Evolutionary conservation across 495 filamentous ascomycete genomes (phyloP), one percentile per base, ranked within the genome.

Genomic region (Xylaria sp.): DNA sequence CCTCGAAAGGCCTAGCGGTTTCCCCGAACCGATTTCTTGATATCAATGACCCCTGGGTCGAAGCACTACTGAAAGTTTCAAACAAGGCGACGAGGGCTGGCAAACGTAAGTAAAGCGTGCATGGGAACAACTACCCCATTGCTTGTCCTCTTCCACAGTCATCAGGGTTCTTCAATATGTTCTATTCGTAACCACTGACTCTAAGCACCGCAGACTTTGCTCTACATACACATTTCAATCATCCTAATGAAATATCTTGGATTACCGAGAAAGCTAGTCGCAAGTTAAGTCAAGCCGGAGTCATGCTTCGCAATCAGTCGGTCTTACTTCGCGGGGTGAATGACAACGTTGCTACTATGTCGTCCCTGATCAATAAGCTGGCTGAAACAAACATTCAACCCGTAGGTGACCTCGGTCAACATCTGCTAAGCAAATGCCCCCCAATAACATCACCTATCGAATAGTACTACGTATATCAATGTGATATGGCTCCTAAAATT

Each of bases 191-290:
- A 19, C 31, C 17, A 17, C 62, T 66, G 11, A 66, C 29, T 19
- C n/a, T 21, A 31, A 0, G 41, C 24, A 33, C 26, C 44, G 33
- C 15, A 67, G 64, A 67, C 48, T 53, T 90, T 62, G 86, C 86
- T 19, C 72, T 87, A 63, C 88, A 90, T 71, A 90, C 88, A 0
- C 88, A 90, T 75, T 88, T 90, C 79, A 90, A 90, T 70, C 86
- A 89, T 67, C 83, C 85, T 15, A 81, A 82, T 62, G 88, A 90
- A 75, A 86, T 89, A 53, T 85, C 84, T 29, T 90, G 88, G 88
- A 77, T 90, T n/a, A 87, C 82, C 5, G 76, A 79, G 57, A 73
- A 78, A 62, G 88, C 88, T 7, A 82, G 82, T 26, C 84, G 82
- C 62, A 80, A 78, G 72, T 74, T 90, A 61, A 84, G 81, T 65